Percentiles rank a stretch among this genome's conserved stretches.
phyloP scores from a whole-genome alignment of 371 early-diverging fungal genomes.

The Mortierella sp. region DNA sequence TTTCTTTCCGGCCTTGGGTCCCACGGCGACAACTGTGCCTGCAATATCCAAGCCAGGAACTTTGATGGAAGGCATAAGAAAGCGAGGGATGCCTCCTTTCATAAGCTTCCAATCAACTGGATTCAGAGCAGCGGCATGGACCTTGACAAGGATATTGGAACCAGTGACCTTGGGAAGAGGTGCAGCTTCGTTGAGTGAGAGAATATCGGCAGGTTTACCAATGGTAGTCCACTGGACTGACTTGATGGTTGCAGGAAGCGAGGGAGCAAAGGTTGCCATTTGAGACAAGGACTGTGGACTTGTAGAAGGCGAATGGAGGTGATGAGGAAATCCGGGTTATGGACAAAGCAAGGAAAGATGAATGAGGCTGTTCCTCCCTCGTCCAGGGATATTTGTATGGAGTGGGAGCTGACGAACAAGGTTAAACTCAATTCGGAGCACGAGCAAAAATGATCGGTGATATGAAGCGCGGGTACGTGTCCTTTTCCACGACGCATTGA shows the following conservation, averaged over 20 bases:
- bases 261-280: constrained; percentile 36
- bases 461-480: too few relatives aligned
- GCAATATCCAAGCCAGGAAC: constrained; percentile 54
- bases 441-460: neutral
- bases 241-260: constrained; percentile 56
- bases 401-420: neutral
- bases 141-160: constrained; percentile 61
- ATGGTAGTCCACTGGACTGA: constrained; percentile 51
- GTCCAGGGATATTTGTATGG: too few relatives aligned
- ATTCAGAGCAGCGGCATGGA: constrained; percentile 70
- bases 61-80: constrained; percentile 26
- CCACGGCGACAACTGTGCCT: constrained; percentile 51
- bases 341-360: neutral
- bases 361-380: too few relatives aligned
- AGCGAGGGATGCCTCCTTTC: constrained; percentile 23
- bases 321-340: too few relatives aligned
- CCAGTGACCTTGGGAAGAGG: constrained; percentile 40
- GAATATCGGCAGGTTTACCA: constrained; percentile 17
- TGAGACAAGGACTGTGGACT: too few relatives aligned
- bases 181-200: constrained; percentile 23
- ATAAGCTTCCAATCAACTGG: constrained; percentile 70
- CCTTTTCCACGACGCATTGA: too few relatives aligned
- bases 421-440: neutral
- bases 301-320: too few relatives aligned
- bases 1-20: constrained; percentile 32